A percentile compares a stretch with the other conserved stretches of the same genome.
phyloP scores from a whole-genome alignment of 2,329 filamentous ascomycete species.

The Fusarium sp. region DNA sequence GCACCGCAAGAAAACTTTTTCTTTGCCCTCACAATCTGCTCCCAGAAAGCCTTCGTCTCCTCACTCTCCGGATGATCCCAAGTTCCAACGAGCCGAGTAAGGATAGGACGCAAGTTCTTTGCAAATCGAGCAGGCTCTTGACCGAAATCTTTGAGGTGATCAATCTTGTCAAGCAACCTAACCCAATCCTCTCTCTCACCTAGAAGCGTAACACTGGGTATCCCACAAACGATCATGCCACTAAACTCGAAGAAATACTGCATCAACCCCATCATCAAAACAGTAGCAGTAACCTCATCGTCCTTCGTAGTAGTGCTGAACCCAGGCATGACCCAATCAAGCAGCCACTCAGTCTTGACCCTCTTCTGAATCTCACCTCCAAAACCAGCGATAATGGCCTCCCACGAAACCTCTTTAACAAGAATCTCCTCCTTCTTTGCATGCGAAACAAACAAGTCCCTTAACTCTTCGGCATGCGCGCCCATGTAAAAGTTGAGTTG shows the following conservation, averaged over 20 bases:
- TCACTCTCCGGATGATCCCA: conserved; percentile 52
- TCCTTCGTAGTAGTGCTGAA: conserved; percentile 53
- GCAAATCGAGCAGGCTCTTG: conserved; percentile 52
- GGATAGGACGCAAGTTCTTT: conserved; percentile 53
- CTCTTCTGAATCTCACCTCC: conserved; percentile 52
- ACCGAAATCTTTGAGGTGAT: conserved; percentile 55
- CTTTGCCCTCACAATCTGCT: conserved; percentile 50
- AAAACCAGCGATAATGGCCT: conserved; percentile 43
- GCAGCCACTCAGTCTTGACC: conserved; percentile 52
- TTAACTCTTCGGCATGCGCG: conserved; percentile 55
- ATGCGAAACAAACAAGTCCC: conserved; percentile 56
- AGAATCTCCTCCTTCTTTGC: conserved; percentile 53
- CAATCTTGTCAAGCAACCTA: conserved; percentile 52
- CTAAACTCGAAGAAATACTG: conserved; percentile 52
- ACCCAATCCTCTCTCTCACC: conserved; percentile 53
- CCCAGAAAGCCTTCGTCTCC: conserved; percentile 54
- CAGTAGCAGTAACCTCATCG: conserved; percentile 52
- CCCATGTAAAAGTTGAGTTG: conserved; percentile 62
- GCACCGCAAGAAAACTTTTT: conserved; percentile 44
- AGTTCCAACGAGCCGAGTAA: conserved; percentile 54
- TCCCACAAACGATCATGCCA: conserved; percentile 52
- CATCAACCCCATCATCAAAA: conserved; percentile 56
- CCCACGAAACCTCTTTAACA: conserved; percentile 41
- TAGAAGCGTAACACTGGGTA: conserved; percentile 54
- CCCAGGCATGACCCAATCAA: conserved; percentile 53